Base-by-base conservation (phyloP, 179 eudicot genomes). In the Spinacia oleracea region DNA sequence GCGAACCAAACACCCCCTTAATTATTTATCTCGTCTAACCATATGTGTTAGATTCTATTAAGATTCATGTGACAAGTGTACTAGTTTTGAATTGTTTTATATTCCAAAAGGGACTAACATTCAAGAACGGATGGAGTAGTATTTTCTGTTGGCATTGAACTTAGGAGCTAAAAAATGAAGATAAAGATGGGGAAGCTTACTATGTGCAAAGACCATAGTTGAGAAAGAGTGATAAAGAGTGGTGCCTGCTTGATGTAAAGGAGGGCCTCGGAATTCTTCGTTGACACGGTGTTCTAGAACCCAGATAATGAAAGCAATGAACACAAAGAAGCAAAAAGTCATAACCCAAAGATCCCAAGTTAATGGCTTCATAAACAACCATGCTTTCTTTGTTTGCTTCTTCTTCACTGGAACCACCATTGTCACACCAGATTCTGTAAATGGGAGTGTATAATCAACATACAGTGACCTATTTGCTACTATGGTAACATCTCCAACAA, bases 191-290 rank as follows among this genome's bases (percentile, higher is more conserved):
- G 32, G 46, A 21, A 63, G 20, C 74, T 83, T 85, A 88, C 93
- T 83, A 38, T 88, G 82, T 23, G 91, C 82, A 70, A 90, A 88
- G 68, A 83, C 89, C 79, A 88, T 75, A 16, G 85, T 78, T 20
- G 89, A 85, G 51, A 89, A 80, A 6, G 93, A 82, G 51, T 85
- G 82, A 81, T 86, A 89, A 12, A 89, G 70, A 55, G 81, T 79
- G 68, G 84, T 84, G 74, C 88, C 84, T 20, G 83, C 65, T 82
- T 86, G 89, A 70, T 82, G 71, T 68, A 42, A 23, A 35, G 72
- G 84, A 18, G 88, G 84, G 18, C 89, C 88, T 58, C 81, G 63
- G 62, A 86, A 89, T 1, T 84, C 84, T 43, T 80, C 79, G 35
- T 83, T 84, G 8, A 75, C 69, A n/a, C 85, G 80, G n/a, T 81